Percentiles rank a stretch among this genome's conserved stretches.
Conservation (phyloP, 352 stramenopile genomes). For the Phytophthora sp. region DNA sequence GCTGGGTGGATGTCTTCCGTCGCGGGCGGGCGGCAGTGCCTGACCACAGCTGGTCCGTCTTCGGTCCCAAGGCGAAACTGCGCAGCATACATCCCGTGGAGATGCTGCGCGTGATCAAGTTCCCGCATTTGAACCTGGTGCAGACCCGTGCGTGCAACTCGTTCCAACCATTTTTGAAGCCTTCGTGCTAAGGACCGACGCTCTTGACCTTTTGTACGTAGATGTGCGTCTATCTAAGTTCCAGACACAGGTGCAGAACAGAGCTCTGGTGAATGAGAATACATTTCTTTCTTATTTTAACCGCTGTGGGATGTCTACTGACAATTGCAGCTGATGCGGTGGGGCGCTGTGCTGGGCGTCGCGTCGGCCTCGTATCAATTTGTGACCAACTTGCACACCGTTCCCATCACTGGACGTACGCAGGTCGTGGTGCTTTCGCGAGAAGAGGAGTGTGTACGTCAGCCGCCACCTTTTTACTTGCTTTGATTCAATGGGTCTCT, state of each 20-base stretch:
- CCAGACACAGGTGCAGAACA: slow-evolving; percentile 38
- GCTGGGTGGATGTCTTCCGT: slow-evolving; percentile 36
- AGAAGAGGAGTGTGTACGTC: slow-evolving; percentile 67
- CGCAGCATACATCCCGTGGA: slow-evolving; percentile 39
- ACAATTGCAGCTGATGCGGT: slow-evolving; percentile 44
- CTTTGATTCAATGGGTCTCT: neutral
- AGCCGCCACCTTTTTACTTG: neutral
- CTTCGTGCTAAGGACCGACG: neutral
- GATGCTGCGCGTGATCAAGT: slow-evolving; percentile 42
- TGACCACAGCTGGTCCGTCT: slow-evolving; percentile 56
- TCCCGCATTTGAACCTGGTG: slow-evolving; percentile 46
- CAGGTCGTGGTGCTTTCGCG: slow-evolving; percentile 70
- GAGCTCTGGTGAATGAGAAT: neutral
- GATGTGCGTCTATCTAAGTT: slow-evolving; percentile 59
- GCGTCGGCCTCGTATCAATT: slow-evolving; percentile 68
- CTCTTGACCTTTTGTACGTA: slow-evolving; percentile 18
- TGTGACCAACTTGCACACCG: slow-evolving; percentile 67
- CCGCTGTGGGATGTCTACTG: neutral
- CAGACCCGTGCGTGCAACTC: slow-evolving; percentile 44
- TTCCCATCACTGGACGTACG: slow-evolving; percentile 69
- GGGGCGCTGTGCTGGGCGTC: slow-evolving; percentile 46
- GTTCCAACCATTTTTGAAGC: neutral
- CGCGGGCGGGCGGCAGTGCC: slow-evolving; percentile 39
- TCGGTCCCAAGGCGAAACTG: slow-evolving; percentile 42
- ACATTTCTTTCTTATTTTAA: too few relatives aligned